Evolutionary conservation across 2,329 filamentous ascomycete genomes (phyloP).

Genomic region (Monilinia aucupariae): DNA sequence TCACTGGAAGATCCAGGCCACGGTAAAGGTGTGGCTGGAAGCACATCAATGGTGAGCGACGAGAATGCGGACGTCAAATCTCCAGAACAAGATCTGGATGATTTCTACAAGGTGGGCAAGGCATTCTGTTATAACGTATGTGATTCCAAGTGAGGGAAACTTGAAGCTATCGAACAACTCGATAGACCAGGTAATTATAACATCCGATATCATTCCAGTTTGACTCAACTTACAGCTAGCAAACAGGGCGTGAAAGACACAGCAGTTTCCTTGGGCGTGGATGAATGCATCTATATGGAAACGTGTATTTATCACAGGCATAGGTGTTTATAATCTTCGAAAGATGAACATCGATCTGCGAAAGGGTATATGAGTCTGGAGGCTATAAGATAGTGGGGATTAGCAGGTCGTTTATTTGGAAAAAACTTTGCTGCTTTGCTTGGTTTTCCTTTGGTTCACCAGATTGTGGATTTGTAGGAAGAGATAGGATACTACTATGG

Average conservation of each 20-base stretch:
- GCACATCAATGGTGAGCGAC: rapidly evolving
- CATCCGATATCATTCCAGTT: too few relatives aligned
- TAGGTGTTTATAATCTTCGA: background rate
- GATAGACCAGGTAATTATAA: background rate
- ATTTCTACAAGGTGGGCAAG: too few relatives aligned
- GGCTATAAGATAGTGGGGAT: background rate
- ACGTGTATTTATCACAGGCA: background rate
- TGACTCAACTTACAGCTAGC: too few relatives aligned
- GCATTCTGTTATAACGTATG: background rate
- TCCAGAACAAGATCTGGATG: background rate
- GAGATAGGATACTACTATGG: rapidly evolving
- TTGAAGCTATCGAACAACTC: background rate
- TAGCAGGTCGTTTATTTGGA: background rate
- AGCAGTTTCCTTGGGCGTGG: too few relatives aligned
- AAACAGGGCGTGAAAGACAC: too few relatives aligned
- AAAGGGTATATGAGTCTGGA: too few relatives aligned
- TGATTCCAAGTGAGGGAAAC: background rate
- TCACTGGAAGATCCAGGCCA: background rate
- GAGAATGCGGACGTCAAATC: rapidly evolving
- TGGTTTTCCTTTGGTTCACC: background rate
- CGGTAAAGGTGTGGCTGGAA: background rate
- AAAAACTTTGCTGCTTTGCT: background rate
- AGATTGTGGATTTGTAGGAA: background rate
- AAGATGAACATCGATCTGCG: background rate
- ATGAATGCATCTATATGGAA: background rate